phyloP scores from a whole-genome alignment of 2,329 filamentous ascomycete species.

The Clarireedia monteithiana region DNA sequence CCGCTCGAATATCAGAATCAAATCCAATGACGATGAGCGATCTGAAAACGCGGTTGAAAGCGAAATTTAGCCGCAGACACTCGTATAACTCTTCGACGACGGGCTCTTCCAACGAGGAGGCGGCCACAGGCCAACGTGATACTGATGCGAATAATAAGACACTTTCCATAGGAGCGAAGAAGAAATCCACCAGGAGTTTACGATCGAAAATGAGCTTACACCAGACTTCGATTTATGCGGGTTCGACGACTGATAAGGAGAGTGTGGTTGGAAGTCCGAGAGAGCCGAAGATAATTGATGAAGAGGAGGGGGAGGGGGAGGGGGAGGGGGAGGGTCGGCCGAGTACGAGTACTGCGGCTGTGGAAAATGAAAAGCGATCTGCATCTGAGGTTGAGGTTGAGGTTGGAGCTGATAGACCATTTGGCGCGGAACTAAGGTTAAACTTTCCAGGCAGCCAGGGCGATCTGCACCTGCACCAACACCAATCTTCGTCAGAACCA shows the following conservation, averaged over 20 bases:
- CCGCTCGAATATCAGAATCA: background rate
- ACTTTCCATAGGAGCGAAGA: background rate
- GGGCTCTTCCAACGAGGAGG: background rate
- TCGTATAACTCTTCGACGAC: background rate
- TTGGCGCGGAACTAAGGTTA: constrained; percentile 7
- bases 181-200: background rate
- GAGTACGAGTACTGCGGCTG: no score
- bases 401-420: background rate
- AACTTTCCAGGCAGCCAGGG: constrained; percentile 3
- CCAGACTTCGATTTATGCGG: background rate
- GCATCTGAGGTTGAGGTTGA: background rate
- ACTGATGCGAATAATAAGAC: background rate
- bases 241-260: background rate
- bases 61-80: constrained; percentile 9
- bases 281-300: background rate
- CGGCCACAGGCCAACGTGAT: background rate
- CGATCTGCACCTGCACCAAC: constrained; percentile 14
- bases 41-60: constrained; percentile 8
- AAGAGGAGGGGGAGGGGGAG: background rate
- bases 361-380: background rate
- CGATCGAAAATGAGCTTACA: constrained; percentile 1
- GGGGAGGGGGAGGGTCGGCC: background rate
- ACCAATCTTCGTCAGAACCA: constrained; percentile 7
- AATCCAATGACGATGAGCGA: constrained; percentile 7
- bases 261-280: background rate